Evolutionary conservation across 75 land plant genomes (phyloP).

Genomic region (Adiantum capillusveneris): DNA sequence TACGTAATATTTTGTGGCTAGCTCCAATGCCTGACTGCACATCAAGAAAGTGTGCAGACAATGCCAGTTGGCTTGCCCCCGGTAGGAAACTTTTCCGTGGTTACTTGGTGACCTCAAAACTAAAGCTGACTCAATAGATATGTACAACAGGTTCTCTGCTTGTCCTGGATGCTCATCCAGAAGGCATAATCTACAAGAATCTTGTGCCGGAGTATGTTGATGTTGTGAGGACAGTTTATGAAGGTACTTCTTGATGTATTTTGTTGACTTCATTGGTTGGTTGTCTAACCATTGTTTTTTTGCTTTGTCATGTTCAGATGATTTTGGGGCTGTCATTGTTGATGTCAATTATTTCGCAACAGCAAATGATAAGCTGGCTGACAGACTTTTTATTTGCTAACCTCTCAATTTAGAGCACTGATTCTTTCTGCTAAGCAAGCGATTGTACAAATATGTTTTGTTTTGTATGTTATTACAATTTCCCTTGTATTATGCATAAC

Average conservation of each 20-base stretch:
- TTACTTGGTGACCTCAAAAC: too few relatives aligned
- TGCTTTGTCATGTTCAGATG: slow-evolving; percentile 39
- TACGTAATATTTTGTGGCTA: slow-evolving; percentile 94
- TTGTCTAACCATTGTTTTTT: neutral
- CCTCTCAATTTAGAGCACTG: too few relatives aligned
- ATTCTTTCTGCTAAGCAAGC: too few relatives aligned
- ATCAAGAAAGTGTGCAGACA: slow-evolving; percentile 25
- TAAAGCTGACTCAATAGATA: neutral
- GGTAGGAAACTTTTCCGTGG: slow-evolving; percentile 26
- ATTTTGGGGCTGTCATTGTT: slow-evolving; percentile 64
- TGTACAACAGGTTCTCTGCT: slow-evolving; percentile 55
- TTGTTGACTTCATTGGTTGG: neutral
- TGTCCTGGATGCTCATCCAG: slow-evolving; percentile 83
- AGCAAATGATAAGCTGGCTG: slow-evolving; percentile 18
- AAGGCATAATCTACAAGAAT: slow-evolving; percentile 70
- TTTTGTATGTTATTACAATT: too few relatives aligned
- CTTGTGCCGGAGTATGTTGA: slow-evolving; percentile 75
- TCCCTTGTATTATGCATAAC: too few relatives aligned
- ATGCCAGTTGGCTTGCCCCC: slow-evolving; percentile 60
- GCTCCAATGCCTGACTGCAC: slow-evolving; percentile 80
- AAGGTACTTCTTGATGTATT: slow-evolving; percentile 32
- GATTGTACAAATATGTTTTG: too few relatives aligned
- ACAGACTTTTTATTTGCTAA: slow-evolving; percentile 51
- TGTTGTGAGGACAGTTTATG: slow-evolving; percentile 73
- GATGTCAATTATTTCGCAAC: slow-evolving; percentile 86